These are phyloP conservation scores for Coelastrella sp. DNA, from an alignment of 139 green algal species.

Conservation along the genomic window DNA sequence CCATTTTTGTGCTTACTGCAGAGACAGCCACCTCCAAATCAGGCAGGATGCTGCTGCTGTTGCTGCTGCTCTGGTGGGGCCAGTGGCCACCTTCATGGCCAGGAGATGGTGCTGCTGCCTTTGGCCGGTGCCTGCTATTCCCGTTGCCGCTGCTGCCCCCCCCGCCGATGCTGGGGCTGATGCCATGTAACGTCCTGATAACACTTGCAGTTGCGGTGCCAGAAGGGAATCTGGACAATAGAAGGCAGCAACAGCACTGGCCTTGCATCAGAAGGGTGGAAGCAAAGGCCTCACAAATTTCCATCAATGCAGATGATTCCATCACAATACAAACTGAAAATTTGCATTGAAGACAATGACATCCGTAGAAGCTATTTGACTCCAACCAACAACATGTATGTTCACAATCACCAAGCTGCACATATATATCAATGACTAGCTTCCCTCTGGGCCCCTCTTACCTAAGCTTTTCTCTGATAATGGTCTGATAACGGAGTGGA, in stretches of 20 bases:
- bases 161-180: neutral
- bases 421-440: too few species aligned
- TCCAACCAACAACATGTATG: too few species aligned
- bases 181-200: conserved; percentile 64
- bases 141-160: conserved; percentile 14
- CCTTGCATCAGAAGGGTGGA: neutral
- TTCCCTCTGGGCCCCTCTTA: neutral
- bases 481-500: conserved; percentile 70
- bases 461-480: conserved; percentile 65
- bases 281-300: neutral
- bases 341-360: too few species aligned
- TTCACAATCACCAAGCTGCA: too few species aligned
- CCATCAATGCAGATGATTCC: neutral
- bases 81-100: neutral
- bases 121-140: neutral
- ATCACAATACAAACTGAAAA: neutral
- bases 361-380: too few species aligned
- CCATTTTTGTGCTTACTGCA: neutral
- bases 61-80: neutral
- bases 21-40: conserved; percentile 17
- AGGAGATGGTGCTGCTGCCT: too few species aligned
- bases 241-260: neutral
- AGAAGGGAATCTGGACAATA: conserved; percentile 39
- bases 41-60: too few species aligned
- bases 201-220: conserved; percentile 69